Evolutionary conservation across 2,329 filamentous ascomycete species (phyloP).

Genomic region (Rutstroemia sp.): DNA sequence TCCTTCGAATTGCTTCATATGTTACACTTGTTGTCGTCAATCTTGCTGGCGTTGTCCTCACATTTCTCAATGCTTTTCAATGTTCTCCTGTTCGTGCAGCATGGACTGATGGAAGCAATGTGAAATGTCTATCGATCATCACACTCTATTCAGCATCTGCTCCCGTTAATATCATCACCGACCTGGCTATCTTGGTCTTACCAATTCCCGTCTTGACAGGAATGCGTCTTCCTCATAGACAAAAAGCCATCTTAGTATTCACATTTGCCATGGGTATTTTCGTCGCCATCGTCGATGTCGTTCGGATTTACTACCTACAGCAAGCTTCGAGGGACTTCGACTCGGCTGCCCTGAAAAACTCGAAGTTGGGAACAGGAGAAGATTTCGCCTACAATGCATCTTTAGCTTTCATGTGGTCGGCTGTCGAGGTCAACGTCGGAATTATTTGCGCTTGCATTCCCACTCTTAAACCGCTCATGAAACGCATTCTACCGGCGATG

Average conservation of each 20-base stretch:
- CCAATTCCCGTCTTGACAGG: slow-evolving; percentile 82
- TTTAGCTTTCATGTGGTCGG: slow-evolving; percentile 87
- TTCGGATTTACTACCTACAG: slow-evolving; percentile 86
- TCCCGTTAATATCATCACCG: slow-evolving; percentile 86
- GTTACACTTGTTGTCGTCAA: slow-evolving; percentile 72
- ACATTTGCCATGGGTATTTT: slow-evolving; percentile 86
- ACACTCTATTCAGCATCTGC: slow-evolving; percentile 67
- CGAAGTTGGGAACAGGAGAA: slow-evolving; percentile 38
- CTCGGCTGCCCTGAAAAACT: slow-evolving; percentile 1
- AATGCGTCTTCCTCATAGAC: slow-evolving; percentile 76
- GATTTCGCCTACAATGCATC: slow-evolving; percentile 69
- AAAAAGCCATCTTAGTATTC: slow-evolving; percentile 80
- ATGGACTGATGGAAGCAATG: slow-evolving; percentile 38
- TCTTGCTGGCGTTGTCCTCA: slow-evolving; percentile 67
- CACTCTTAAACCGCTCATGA: slow-evolving; percentile 77
- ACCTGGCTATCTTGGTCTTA: slow-evolving; percentile 77
- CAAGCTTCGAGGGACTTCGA: slow-evolving; percentile 26
- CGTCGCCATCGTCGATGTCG: slow-evolving; percentile 78
- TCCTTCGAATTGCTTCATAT: slow-evolving; percentile 79
- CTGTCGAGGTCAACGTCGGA: slow-evolving; percentile 82
- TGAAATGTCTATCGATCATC: slow-evolving; percentile 43
- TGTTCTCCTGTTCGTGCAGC: slow-evolving; percentile 68
- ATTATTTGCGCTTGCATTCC: slow-evolving; percentile 92
- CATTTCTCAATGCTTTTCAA: slow-evolving; percentile 81
- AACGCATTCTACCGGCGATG: slow-evolving; percentile 32